Percentiles rank a stretch among this genome's conserved stretches.
Evolutionary conservation across 148 eudicot species (phyloP).

Genomic region (Chenopodium berlandieri): DNA sequence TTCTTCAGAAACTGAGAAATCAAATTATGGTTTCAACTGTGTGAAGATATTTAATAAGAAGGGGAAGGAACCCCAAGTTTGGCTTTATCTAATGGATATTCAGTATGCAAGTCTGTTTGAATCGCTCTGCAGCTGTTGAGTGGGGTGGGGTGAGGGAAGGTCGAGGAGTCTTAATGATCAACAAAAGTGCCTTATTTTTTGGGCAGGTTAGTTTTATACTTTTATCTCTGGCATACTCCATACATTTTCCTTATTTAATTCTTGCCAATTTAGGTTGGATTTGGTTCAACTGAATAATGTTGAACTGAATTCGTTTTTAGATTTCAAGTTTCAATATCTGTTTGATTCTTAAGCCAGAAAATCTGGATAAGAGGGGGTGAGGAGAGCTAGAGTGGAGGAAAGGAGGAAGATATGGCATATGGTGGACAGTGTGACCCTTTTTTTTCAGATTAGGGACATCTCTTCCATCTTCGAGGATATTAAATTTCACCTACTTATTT

Average conservation of each 20-base stretch:
- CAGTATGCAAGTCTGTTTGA: background rate
- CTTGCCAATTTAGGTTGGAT: background rate
- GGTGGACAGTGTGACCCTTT: background rate
- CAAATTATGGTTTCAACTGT: background rate
- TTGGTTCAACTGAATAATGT: background rate
- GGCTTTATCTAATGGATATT: background rate
- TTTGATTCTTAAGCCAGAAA: background rate
- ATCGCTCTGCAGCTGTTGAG: constrained; percentile 22
- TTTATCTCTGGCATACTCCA: background rate
- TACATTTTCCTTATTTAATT: background rate
- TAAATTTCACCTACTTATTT: background rate
- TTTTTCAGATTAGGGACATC: background rate
- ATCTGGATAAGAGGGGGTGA: background rate
- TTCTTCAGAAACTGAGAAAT: background rate
- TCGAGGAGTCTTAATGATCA: constrained; percentile 51
- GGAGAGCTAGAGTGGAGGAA: background rate
- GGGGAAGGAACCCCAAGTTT: background rate
- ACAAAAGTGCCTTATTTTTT: constrained; percentile 73
- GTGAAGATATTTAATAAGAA: background rate
- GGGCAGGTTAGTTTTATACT: constrained; percentile 80
- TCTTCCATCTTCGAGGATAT: background rate
- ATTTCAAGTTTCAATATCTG: background rate
- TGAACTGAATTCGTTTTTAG: background rate
- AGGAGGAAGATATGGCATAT: background rate
- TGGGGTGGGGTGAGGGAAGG: background rate